phyloP scores from a whole-genome alignment of 1,284 basidiomycete species.

The Cystobasidium sp. region DNA sequence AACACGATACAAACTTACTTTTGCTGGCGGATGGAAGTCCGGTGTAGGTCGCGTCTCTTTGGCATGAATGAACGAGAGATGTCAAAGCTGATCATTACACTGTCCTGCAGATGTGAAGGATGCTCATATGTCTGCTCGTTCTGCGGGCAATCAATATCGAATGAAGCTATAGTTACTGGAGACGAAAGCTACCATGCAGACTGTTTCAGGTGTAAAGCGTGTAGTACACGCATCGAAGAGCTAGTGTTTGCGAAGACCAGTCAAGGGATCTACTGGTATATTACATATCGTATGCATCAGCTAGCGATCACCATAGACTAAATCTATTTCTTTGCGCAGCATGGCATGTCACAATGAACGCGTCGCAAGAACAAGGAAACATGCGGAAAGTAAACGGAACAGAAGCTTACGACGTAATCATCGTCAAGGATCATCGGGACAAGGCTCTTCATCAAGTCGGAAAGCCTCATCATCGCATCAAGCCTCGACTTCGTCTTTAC shows the following conservation, averaged over 20 bases:
- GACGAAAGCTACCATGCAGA: constrained; percentile 98
- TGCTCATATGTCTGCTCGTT: constrained; percentile 96
- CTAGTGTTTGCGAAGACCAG: constrained; percentile 98
- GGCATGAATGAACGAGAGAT: not conserved
- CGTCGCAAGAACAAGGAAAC: constrained; percentile 85
- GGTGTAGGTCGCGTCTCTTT: constrained; percentile 59
- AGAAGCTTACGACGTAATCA: constrained; percentile 40
- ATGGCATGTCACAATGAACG: constrained; percentile 89
- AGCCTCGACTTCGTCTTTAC: not conserved
- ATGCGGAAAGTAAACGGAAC: constrained; percentile 73
- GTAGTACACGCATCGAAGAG: constrained; percentile 92
- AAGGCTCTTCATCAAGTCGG: constrained; percentile 9
- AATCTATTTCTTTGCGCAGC: constrained; percentile 48
- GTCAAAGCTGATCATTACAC: not conserved
- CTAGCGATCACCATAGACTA: not conserved
- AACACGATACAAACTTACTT: constrained; percentile 90
- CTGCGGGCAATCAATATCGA: constrained; percentile 86
- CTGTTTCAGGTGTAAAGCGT: constrained; percentile 97
- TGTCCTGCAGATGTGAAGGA: constrained; percentile 68
- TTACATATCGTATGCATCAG: not conserved
- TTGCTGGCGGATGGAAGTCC: constrained; percentile 95
- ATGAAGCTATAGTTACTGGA: constrained; percentile 96
- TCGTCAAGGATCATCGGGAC: constrained; percentile 24
- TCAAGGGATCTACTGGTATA: constrained; percentile 88
- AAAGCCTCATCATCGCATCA: no score